Evolutionary conservation across 345 rosid genomes (phyloP).

Genomic region (Syzygium aromaticum): DNA sequence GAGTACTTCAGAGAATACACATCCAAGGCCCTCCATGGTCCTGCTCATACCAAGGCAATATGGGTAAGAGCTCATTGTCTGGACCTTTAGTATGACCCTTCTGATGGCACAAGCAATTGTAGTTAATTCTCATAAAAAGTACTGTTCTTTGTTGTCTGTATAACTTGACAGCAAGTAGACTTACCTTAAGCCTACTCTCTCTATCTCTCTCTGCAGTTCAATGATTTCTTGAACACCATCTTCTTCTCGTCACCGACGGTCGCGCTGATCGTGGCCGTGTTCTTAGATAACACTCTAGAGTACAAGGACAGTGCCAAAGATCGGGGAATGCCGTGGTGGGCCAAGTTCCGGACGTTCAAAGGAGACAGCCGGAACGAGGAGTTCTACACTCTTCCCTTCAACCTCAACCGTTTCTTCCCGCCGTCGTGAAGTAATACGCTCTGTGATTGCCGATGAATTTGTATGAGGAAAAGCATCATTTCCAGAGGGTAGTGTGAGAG

Average conservation of each 20-base stretch:
- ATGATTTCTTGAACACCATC: conserved; percentile 92
- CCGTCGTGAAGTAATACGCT: conserved; percentile 40
- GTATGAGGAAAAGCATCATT: conserved; percentile 16
- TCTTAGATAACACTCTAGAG: conserved; percentile 90
- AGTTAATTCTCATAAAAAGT: background rate
- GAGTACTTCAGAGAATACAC: conserved; percentile 84
- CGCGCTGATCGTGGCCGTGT: conserved; percentile 63
- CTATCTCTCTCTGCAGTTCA: conserved; percentile 46
- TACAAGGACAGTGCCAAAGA: conserved; percentile 81
- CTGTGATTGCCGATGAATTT: background rate
- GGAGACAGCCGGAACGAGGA: conserved; percentile 88
- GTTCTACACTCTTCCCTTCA: conserved; percentile 94
- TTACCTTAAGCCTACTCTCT: background rate
- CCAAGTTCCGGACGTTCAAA: conserved; percentile 71
- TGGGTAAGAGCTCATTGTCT: conserved; percentile 42
- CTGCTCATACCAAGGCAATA: conserved; percentile 78
- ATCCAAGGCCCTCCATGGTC: conserved; percentile 77
- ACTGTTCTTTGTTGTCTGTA: background rate
- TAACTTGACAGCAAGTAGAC: background rate
- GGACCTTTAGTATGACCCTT: background rate
- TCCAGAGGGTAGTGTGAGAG: background rate
- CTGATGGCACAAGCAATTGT: background rate
- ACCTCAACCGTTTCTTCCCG: conserved; percentile 93
- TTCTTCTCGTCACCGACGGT: conserved; percentile 90
- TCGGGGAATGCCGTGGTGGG: conserved; percentile 99